Conservation (phyloP, 78 protist genomes). For the Pelomyxa schiedti region DNA sequence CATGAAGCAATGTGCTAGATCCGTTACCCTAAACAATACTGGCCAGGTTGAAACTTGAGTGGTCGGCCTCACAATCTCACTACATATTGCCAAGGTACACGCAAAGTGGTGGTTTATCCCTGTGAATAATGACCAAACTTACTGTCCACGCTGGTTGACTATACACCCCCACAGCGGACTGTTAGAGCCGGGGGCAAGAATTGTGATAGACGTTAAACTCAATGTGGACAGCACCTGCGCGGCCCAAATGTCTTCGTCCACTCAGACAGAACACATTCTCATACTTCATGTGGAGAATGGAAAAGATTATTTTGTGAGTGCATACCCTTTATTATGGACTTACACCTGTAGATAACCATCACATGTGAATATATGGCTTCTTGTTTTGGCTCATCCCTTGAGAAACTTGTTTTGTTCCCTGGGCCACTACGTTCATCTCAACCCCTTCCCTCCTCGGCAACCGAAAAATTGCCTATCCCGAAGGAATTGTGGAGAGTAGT, state of each 20-base stretch:
- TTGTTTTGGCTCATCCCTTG: slow-evolving; percentile 51
- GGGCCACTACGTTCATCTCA: slow-evolving; percentile 15
- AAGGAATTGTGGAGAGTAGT: slow-evolving; percentile 69
- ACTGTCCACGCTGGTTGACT: slow-evolving; percentile 56
- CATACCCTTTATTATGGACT: background rate
- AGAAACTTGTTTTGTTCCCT: slow-evolving; percentile 27
- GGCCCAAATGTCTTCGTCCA: no score
- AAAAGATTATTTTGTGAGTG: slow-evolving; percentile 47
- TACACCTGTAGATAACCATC: slow-evolving; percentile 7
- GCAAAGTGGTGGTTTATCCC: slow-evolving; percentile 61
- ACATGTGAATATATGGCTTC: slow-evolving; percentile 29
- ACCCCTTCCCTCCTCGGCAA: slow-evolving; percentile 17
- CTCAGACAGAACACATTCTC: slow-evolving; percentile 62
- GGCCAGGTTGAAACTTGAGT: slow-evolving; percentile 71
- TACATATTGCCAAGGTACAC: no score
- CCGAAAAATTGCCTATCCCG: slow-evolving; percentile 37
- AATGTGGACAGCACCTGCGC: background rate
- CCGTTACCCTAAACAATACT: slow-evolving; percentile 35
- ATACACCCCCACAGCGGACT: slow-evolving; percentile 52
- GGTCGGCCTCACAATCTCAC: no score
- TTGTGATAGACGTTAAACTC: background rate
- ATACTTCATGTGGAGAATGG: slow-evolving; percentile 69
- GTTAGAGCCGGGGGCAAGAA: slow-evolving; percentile 37
- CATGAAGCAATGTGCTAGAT: background rate
- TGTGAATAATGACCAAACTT: slow-evolving; percentile 21